Conservation (phyloP, 164 flowering plant genomes). For the Berberis vulgaris region DNA sequence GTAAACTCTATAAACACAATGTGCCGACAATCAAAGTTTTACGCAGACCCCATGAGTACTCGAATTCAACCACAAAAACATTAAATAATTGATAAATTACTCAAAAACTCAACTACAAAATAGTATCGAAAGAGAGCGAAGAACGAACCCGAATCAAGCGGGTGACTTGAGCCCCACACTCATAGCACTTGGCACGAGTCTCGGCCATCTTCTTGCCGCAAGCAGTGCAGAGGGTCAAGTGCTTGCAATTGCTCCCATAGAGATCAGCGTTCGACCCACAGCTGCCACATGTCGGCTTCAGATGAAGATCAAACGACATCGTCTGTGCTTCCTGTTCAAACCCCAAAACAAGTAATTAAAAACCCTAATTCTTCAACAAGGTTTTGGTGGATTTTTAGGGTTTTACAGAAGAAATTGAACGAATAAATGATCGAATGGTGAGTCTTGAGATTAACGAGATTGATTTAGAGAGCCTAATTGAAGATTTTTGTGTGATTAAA, state of each 20-base stretch:
- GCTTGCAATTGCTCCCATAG: conserved; percentile 95
- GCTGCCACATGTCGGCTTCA: conserved; percentile 64
- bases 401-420: no score
- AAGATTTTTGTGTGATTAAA: no score
- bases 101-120: not conserved
- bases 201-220: conserved; percentile 86
- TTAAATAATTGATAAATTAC: not conserved
- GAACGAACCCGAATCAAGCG: conserved; percentile 62
- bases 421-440: no score
- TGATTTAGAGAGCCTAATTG: no score
- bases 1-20: no score
- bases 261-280: conserved; percentile 64
- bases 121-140: not conserved
- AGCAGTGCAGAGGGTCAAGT: conserved; percentile 75
- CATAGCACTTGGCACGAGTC: conserved; percentile 49
- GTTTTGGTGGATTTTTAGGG: no score
- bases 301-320: conserved; percentile 69
- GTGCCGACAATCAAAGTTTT: no score
- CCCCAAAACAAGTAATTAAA: not conserved
- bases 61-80: not conserved
- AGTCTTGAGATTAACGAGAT: no score
- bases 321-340: not conserved
- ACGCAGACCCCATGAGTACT: no score
- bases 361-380: no score
- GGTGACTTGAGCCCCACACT: conserved; percentile 63